Conservation (phyloP, 139 green algal species). For the Chlorella sorokiniana region DNA sequence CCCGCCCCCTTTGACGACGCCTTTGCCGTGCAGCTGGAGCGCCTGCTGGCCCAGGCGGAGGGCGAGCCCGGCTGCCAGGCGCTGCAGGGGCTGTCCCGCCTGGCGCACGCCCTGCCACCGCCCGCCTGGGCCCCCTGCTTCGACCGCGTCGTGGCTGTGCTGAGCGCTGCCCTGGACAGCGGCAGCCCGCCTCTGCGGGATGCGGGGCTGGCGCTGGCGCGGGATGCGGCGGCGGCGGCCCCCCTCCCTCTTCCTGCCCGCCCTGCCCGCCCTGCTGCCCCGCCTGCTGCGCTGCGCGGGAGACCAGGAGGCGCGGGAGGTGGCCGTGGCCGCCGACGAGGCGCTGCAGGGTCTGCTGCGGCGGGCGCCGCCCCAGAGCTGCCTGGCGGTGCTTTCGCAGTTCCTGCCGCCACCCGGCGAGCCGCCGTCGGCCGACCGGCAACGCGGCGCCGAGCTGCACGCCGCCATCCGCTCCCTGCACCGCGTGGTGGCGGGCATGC, state of each 20-base stretch:
- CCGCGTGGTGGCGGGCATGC: constrained; percentile 30
- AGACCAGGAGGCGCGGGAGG: constrained; percentile 41
- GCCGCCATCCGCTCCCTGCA: constrained; percentile 30
- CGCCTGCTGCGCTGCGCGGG: constrained; percentile 41
- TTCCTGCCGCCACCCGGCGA: constrained; percentile 33
- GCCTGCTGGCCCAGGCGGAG: constrained; percentile 42
- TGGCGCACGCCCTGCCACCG: constrained; percentile 29
- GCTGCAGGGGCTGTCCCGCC: constrained; percentile 43
- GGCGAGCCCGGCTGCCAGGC: constrained; percentile 27
- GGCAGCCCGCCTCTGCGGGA: constrained; percentile 36
- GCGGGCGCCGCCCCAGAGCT: constrained; percentile 28
- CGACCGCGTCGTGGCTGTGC: constrained; percentile 33
- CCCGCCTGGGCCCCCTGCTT: constrained; percentile 47
- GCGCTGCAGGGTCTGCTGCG: constrained; percentile 44
- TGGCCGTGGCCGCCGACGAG: constrained; percentile 48
- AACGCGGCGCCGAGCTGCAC: constrained; percentile 16
- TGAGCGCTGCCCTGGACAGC: constrained; percentile 36
- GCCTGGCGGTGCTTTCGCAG: constrained; percentile 38
- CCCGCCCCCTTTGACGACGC: constrained; percentile 23
- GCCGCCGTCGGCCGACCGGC: not conserved
- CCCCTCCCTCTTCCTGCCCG: constrained; percentile 36
- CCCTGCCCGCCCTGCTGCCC: constrained; percentile 45
- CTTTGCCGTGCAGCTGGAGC: constrained; percentile 32
- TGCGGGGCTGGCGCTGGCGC: constrained; percentile 40
- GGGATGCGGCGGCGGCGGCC: constrained; percentile 25